Evolutionary conservation across 1,284 basidiomycete genomes (phyloP), one percentile per base, ranked within the genome.

Genomic region (Boletellus sp.): DNA sequence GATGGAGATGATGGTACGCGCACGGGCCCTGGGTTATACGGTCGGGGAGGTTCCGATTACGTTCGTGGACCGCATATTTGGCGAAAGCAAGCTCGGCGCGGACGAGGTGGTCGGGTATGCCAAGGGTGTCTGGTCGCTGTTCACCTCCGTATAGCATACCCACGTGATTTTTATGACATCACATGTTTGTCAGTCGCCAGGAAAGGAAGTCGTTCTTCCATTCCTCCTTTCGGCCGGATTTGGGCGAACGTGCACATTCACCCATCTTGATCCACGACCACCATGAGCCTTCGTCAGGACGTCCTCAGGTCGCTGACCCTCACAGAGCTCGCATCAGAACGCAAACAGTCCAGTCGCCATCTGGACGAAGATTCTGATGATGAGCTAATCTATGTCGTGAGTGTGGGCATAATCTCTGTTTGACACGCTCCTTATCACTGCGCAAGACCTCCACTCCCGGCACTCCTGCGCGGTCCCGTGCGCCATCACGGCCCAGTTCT

Each of bases 1-100:
- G 74, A 96, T 96, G 93, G 93, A 96, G 70, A 95, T 95, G 82
- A 93, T 95, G 79, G 93, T 93, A 24, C 83, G 93, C 5, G 93
- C 93, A 2, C 79, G 85, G 43, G 81, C 88, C 1, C 72, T 89
- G 46, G 91, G 90, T 8, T 95, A 92, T 71, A 81, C 79, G 6
- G 83, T 96, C 1, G 93, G 91, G 12, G 93, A 96, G 68, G 82
- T 95, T 42, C 93, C 93, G 0, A 96, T 96, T 61, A 95, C 91
- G 1, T 96, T 96, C 66, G 92, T 93, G 32, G 93, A 96, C 72
- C 81, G 93, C 36, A 86, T 96, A 60, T 95, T 89, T 68, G 93
- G 93, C 4, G 92, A 95, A 71, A 92, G 89, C 67, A 96, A 96
- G 71, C 76, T 96, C 35, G 89, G 89, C 19, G 89, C 91, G 30